These are phyloP conservation scores for Colletotrichum sp. DNA, from an alignment of 2,329 filamentous ascomycete species.

Conservation along the genomic window DNA sequence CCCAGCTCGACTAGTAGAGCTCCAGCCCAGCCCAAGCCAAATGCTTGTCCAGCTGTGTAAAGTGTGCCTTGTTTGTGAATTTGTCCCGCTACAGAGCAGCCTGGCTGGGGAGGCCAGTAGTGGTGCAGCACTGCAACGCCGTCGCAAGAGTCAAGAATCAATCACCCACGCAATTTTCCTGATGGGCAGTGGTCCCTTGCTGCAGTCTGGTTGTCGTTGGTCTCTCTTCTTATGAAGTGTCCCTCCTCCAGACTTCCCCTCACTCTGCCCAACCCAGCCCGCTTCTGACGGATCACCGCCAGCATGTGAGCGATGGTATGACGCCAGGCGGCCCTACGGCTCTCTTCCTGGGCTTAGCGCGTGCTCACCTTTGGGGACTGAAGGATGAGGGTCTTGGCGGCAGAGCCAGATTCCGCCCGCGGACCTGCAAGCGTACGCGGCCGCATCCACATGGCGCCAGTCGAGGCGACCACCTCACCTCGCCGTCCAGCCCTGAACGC, in stretches of 20 bases:
- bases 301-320: conserved; percentile 14
- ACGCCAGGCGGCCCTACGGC: conserved; percentile 14
- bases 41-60: neutral
- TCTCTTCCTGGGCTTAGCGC: neutral
- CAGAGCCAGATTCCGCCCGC: conserved; percentile 12
- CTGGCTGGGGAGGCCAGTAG: neutral
- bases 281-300: conserved; percentile 4
- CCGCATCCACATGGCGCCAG: conserved; percentile 12
- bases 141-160: neutral
- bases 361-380: neutral
- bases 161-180: neutral
- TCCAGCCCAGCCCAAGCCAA: neutral
- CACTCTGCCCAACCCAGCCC: neutral
- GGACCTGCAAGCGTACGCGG: conserved; percentile 14
- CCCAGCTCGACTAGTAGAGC: neutral
- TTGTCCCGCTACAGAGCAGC: neutral
- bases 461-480: neutral
- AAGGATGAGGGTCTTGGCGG: conserved; percentile 9
- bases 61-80: neutral
- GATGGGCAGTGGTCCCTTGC: neutral
- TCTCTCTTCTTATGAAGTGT: neutral
- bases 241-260: neutral
- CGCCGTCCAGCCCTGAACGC: neutral
- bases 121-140: neutral
- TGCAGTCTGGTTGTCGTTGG: neutral